A percentile compares a stretch with the other conserved stretches of the same genome.
phyloP scores from a whole-genome alignment of 108 stramenopile species.

The Cyclotella choctawhatcheeana region DNA sequence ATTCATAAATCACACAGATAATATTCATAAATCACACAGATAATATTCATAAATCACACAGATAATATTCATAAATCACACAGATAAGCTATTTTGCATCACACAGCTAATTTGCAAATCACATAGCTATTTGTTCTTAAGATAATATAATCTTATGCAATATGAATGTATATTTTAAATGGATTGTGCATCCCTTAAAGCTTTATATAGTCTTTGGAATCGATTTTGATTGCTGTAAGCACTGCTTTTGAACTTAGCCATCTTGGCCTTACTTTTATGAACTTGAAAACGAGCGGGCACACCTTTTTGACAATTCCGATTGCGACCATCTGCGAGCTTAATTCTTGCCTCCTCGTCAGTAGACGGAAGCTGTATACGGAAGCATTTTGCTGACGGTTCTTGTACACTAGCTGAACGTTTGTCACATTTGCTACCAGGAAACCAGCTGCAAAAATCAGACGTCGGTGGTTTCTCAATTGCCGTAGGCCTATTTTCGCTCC shows the following conservation, averaged over 20 bases:
- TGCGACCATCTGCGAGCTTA: neutral
- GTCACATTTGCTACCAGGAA: neutral
- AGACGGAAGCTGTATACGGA: neutral
- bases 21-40: too few relatives aligned
- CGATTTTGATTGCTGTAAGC: neutral
- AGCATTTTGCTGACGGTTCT: neutral
- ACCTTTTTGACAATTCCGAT: neutral
- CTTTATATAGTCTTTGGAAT: neutral
- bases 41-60: too few relatives aligned
- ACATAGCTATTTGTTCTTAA: too few relatives aligned
- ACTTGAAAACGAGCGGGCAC: neutral
- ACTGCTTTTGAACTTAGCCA: neutral
- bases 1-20: too few relatives aligned
- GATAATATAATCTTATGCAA: too few relatives aligned
- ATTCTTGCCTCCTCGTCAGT: neutral
- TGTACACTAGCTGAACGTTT: neutral
- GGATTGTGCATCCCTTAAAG: neutral
- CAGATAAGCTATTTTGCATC: too few relatives aligned
- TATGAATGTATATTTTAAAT: too few relatives aligned
- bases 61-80: too few relatives aligned
- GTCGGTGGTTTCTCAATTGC: slow-evolving; percentile 9
- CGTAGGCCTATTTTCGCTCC: slow-evolving; percentile 5
- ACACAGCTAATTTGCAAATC: too few relatives aligned
- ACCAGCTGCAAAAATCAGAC: neutral
- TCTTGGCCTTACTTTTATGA: neutral